Evolutionary conservation across 2,329 filamentous ascomycete species (phyloP).

Genomic region (Fusarium goolgardi): DNA sequence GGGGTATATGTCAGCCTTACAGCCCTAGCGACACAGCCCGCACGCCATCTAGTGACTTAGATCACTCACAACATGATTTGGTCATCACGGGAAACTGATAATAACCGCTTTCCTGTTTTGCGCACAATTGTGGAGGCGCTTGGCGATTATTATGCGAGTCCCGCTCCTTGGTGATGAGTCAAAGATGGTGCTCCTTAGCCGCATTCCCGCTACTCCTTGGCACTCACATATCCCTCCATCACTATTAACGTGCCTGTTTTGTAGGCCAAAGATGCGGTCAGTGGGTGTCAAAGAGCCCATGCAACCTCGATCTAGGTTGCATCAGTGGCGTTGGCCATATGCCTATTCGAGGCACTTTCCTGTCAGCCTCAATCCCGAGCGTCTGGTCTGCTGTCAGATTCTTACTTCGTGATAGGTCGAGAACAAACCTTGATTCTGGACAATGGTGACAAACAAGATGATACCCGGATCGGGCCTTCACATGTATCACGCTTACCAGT

Average conservation of each 20-base stretch:
- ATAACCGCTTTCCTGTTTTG: constrained; percentile 23
- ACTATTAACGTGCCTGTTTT: constrained; percentile 9
- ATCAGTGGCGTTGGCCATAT: constrained; percentile 25
- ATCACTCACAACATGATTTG: constrained; percentile 29
- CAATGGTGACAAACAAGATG: constrained; percentile 31
- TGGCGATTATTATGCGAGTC: constrained; percentile 17
- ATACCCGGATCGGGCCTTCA: constrained; percentile 32
- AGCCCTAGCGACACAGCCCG: constrained; percentile 42
- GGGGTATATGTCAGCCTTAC: constrained; percentile 47
- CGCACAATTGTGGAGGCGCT: constrained; percentile 15
- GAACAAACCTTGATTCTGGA: constrained; percentile 12
- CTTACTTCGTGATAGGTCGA: constrained; percentile 38
- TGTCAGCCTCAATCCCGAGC: constrained; percentile 36
- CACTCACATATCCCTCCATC: constrained; percentile 13
- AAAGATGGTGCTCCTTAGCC: constrained; percentile 24
- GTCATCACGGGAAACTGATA: constrained; percentile 9
- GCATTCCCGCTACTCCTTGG: constrained; percentile 26
- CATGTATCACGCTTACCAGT: constrained; percentile 38
- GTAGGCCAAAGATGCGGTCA: constrained; percentile 25
- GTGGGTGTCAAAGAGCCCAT: constrained; percentile 13
- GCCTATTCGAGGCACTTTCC: constrained; percentile 31
- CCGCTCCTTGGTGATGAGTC: constrained; percentile 31
- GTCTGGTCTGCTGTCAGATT: constrained; percentile 41
- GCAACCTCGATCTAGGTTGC: constrained; percentile 25
- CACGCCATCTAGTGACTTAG: constrained; percentile 8